Conservation (phyloP, 352 stramenopile genomes). For the Globisporangium uncinulatum region DNA sequence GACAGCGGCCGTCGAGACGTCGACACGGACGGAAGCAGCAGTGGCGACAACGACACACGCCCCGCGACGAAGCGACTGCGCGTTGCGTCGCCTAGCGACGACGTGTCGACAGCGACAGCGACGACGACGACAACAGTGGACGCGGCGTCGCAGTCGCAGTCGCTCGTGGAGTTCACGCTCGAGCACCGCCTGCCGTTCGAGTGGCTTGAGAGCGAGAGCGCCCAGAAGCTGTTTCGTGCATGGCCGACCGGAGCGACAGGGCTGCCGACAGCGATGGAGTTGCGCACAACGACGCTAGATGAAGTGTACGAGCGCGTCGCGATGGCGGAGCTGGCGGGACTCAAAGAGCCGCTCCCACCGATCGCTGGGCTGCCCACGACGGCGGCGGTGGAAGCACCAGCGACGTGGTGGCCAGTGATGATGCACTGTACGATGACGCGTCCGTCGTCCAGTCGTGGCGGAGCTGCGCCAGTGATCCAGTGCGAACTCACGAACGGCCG, state of each 20-base stretch:
- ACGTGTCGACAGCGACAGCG: background rate
- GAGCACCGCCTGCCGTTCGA: slow-evolving; percentile 63
- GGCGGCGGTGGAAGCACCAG: slow-evolving; percentile 4
- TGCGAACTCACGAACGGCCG: slow-evolving; percentile 36
- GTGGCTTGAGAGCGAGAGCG: slow-evolving; percentile 48
- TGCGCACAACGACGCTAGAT: slow-evolving; percentile 38
- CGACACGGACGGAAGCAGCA: background rate
- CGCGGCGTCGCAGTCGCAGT: slow-evolving; percentile 17
- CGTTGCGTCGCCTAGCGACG: background rate
- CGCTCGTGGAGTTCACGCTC: slow-evolving; percentile 54
- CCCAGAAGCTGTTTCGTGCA: slow-evolving; percentile 39
- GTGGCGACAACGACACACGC: slow-evolving; percentile 9
- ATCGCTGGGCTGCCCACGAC: background rate
- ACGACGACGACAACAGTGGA: slow-evolving; percentile 4
- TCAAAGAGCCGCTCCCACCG: slow-evolving; percentile 31
- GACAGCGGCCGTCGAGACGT: background rate
- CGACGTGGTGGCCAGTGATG: slow-evolving; percentile 22
- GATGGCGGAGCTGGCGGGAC: slow-evolving; percentile 23
- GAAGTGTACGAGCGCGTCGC: slow-evolving; percentile 28
- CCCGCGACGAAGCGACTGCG: no score
- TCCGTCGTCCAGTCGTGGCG: background rate
- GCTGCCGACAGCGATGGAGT: slow-evolving; percentile 25
- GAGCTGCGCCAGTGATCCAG: slow-evolving; percentile 17
- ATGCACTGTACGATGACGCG: slow-evolving; percentile 24
- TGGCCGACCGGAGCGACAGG: slow-evolving; percentile 16